Percentiles rank a stretch among this genome's conserved stretches.
Evolutionary conservation across 768 basidiomycete genomes (phyloP).

Genomic region (Lactifluus pinguis): DNA sequence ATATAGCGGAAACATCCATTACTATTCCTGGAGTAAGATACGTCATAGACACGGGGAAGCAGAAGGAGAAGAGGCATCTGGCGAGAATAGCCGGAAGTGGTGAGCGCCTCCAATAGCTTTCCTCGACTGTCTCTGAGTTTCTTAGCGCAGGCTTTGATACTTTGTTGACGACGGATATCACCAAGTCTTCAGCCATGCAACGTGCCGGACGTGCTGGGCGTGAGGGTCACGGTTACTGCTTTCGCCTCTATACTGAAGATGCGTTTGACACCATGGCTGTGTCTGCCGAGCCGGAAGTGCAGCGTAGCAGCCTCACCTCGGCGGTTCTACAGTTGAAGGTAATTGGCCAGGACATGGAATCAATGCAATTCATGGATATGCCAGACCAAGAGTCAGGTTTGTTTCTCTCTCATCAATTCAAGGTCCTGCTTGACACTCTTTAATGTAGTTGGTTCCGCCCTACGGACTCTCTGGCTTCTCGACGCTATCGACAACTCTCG

Average conservation of each 20-base stretch:
- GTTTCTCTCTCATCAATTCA: slow-evolving; percentile 23
- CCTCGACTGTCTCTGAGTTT: background rate
- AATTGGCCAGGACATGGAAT: slow-evolving; percentile 69
- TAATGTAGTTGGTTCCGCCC: slow-evolving; percentile 45
- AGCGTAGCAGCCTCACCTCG: slow-evolving; percentile 75
- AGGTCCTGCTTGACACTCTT: background rate
- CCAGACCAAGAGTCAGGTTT: slow-evolving; percentile 68
- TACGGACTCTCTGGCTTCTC: slow-evolving; percentile 69
- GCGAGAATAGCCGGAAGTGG: slow-evolving; percentile 62
- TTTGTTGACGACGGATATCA: slow-evolving; percentile 71
- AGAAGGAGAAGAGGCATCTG: slow-evolving; percentile 88
- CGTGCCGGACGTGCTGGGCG: slow-evolving; percentile 95
- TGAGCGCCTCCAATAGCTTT: slow-evolving; percentile 21
- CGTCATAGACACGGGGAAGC: slow-evolving; percentile 93
- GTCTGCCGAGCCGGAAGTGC: slow-evolving; percentile 81
- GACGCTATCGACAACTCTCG: slow-evolving; percentile 65
- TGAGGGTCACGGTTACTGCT: slow-evolving; percentile 84
- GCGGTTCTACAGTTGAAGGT: slow-evolving; percentile 82
- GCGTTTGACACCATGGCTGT: slow-evolving; percentile 57
- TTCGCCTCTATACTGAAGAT: slow-evolving; percentile 83
- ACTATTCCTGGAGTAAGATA: slow-evolving; percentile 94
- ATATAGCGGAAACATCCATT: slow-evolving; percentile 96
- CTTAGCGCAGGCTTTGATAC: slow-evolving; percentile 72
- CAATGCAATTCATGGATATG: slow-evolving; percentile 82
- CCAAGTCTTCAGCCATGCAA: slow-evolving; percentile 86